Evolutionary conservation across 495 filamentous ascomycete species (phyloP), one percentile per base, ranked within the genome.

Genomic region (Aspergillus heteromorphus): DNA sequence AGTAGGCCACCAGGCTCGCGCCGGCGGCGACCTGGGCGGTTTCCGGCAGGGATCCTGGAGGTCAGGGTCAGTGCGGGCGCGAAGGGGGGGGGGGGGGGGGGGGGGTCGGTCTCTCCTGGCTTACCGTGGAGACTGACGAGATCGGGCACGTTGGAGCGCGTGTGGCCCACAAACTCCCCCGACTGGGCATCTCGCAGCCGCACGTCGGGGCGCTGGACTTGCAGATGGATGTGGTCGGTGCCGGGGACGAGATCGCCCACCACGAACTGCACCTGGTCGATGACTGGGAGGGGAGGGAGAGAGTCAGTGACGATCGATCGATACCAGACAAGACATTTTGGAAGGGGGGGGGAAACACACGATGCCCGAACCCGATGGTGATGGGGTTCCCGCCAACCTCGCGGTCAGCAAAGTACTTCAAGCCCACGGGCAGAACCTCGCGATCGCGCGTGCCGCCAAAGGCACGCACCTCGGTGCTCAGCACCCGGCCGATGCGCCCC

Each of bases 201-300:
- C 20, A 55, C 17, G n/a, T 41, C 17, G 20, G 53, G 53, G 27
- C 45, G 53, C 45, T 55, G 53, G 45, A 55, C 13, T 25, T 41
- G 43, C 11, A 48, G 20, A 27, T 55, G 53, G 1, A 41, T 23
- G 27, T 55, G 43, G 20, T 55, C 53, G 19, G 53, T 55, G 6
- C 45, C 53, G 17, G 30, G 20, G 14, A 55, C 25, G 21, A 55
- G 31, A 31, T 55, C 53, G 0, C 53, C 53, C 17, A 55, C 53
- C 8, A 55, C 53, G 14, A 45, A 55, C 42, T 55, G 53, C 19
- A 55, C 53, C 13, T 25, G 49, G 16, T 55, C 53, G 21, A 55
- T 55, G 7, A 55, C 53, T 55, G 34, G n/a, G n/a, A n/a, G n/a
- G n/a, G n/a, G n/a, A n/a, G n/a, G n/a, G n/a, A n/a, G n/a, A n/a